These are phyloP conservation scores for Polytrichum commune DNA, from an alignment of 225 moss, liverwort and hornwort species.

Conservation along the genomic window DNA sequence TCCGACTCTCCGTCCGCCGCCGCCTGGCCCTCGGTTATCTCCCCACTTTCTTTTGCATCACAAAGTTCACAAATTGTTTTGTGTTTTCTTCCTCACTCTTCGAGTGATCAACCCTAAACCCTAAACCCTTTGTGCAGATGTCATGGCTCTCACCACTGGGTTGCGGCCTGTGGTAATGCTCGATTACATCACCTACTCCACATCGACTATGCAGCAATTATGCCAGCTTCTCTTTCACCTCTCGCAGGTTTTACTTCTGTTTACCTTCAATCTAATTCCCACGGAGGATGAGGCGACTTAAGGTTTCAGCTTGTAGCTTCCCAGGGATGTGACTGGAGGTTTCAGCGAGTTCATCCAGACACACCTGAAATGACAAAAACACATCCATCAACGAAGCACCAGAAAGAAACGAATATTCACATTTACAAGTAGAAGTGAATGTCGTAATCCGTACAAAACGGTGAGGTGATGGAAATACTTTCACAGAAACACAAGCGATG, in stretches of 20 bases:
- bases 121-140: constrained; percentile 16
- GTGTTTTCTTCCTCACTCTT: not conserved
- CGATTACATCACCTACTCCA: constrained; percentile 37
- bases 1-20: constrained; percentile 52
- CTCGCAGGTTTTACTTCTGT: constrained; percentile 33
- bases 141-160: constrained; percentile 43
- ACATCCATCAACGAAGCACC: not conserved
- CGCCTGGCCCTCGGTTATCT: constrained; percentile 33
- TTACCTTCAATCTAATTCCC: constrained; percentile 4
- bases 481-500: too few species aligned
- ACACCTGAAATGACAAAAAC: not conserved
- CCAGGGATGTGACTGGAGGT: not conserved
- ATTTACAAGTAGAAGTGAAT: too few species aligned
- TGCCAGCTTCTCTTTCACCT: constrained; percentile 43
- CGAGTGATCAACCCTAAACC: not conserved
- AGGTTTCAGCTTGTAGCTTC: too few species aligned
- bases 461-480: too few species aligned
- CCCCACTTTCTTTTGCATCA: constrained; percentile 3
- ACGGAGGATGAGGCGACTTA: too few species aligned
- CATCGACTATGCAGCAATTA: constrained; percentile 33
- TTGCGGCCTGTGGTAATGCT: constrained; percentile 48
- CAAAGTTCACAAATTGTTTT: not conserved
- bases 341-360: not conserved
- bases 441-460: too few species aligned
- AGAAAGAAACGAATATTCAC: not conserved